These are phyloP conservation scores for Pleoardoris graminearum DNA, from an alignment of 2,329 filamentous ascomycete genomes.

Conservation along the genomic window DNA sequence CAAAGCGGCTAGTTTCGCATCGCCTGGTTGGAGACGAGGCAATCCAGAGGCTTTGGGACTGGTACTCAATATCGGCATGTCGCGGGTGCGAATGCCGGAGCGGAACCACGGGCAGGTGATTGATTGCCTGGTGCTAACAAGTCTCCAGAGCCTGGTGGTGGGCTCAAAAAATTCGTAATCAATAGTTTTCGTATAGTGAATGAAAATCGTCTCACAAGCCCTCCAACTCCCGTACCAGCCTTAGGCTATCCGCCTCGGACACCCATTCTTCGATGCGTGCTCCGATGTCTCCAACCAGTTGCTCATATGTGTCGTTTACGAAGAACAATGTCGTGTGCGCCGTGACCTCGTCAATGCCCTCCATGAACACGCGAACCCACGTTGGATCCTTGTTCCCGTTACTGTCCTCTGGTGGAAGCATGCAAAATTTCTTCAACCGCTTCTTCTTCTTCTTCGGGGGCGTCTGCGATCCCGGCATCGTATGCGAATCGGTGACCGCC, in stretches of 20 bases:
- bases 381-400: constrained; percentile 65
- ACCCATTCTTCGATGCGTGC: constrained; percentile 71
- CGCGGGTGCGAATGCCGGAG: no score
- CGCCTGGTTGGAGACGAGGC: no score
- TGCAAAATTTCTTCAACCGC: constrained; percentile 78
- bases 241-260: constrained; percentile 57
- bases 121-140: no score
- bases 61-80: no score
- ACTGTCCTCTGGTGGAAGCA: constrained; percentile 63
- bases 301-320: constrained; percentile 71
- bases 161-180: no score
- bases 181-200: no score
- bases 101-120: no score
- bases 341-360: constrained; percentile 79
- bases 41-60: no score
- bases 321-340: constrained; percentile 86
- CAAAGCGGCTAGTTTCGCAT: no score
- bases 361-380: constrained; percentile 82
- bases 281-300: constrained; percentile 74
- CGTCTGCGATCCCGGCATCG: constrained; percentile 5
- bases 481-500: constrained; percentile 22
- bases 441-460: constrained; percentile 43
- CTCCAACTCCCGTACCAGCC: constrained; percentile 33
- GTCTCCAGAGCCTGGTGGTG: no score
- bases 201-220: constrained; percentile 7